These are phyloP conservation scores for Cladorrhinum sp. DNA, from an alignment of 2,329 filamentous ascomycete species.

Conservation along the genomic window DNA sequence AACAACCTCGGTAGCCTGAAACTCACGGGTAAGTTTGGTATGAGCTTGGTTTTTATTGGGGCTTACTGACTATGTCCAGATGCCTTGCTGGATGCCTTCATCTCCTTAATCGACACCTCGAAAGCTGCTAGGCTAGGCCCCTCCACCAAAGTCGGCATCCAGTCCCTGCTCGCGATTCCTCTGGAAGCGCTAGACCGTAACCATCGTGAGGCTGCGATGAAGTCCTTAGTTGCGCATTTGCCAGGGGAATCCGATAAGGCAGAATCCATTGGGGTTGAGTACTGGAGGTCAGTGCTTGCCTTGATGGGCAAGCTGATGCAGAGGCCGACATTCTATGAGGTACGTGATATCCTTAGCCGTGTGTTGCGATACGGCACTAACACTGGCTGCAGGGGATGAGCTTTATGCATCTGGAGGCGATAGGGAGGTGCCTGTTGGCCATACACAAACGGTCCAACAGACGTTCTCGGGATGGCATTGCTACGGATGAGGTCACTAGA, in stretches of 20 bases:
- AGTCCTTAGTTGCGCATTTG: conserved; percentile 18
- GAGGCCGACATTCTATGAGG: conserved; percentile 50
- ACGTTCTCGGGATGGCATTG: conserved; percentile 9
- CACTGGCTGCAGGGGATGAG: conserved; percentile 35
- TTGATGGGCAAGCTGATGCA: conserved; percentile 49
- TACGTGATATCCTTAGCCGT: conserved; percentile 13
- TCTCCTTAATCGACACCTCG: conserved; percentile 23
- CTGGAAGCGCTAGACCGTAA: conserved; percentile 16
- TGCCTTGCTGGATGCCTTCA: conserved; percentile 15
- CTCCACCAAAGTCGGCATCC: conserved; percentile 17
- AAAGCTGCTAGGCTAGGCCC: conserved; percentile 2
- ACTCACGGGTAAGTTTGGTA: conserved; percentile 20
- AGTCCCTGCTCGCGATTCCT: conserved; percentile 22
- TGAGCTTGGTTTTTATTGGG: neutral
- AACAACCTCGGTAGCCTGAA: conserved; percentile 21
- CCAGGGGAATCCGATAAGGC: conserved; percentile 13
- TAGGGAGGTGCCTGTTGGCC: conserved; percentile 28
- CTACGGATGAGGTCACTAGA: conserved; percentile 10
- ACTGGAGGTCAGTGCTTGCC: conserved; percentile 41
- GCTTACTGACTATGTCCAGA: conserved; percentile 4
- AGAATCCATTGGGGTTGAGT: conserved; percentile 8
- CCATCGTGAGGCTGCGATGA: conserved; percentile 26
- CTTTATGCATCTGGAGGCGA: conserved; percentile 36
- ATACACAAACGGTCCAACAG: conserved; percentile 15
- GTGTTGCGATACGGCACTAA: neutral